A percentile compares a stretch with the other conserved stretches of the same genome.
Conservation (phyloP, 2,329 filamentous ascomycete genomes). For the Venturia nashicola region DNA sequence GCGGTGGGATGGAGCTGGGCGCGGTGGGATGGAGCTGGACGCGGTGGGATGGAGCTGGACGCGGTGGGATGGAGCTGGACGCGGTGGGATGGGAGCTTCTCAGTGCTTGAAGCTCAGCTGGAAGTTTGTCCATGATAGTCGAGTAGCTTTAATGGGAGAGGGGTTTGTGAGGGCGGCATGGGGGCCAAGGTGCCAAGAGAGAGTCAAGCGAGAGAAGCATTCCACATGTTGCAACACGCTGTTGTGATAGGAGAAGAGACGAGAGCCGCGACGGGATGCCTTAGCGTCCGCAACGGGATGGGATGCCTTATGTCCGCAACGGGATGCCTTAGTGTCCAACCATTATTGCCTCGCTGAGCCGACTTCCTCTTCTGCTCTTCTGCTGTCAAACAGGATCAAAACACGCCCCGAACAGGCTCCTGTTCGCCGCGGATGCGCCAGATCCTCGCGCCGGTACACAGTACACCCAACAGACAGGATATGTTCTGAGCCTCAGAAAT, state of each 20-base stretch:
- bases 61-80: background rate
- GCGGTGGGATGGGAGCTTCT: background rate
- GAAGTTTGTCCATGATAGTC: background rate
- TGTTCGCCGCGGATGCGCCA: too few species aligned
- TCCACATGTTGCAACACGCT: background rate
- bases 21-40: background rate
- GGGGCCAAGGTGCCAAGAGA: background rate
- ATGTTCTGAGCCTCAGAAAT: too few species aligned
- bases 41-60: background rate
- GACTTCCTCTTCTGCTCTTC: background rate
- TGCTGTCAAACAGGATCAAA: too few species aligned
- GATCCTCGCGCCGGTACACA: too few species aligned
- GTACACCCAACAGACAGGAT: too few species aligned
- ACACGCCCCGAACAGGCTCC: too few species aligned
- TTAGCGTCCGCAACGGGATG: background rate
- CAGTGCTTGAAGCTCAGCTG: background rate
- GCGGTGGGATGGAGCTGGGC: background rate
- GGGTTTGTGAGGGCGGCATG: too few species aligned
- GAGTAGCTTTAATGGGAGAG: too few species aligned
- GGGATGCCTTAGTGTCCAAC: too few species aligned
- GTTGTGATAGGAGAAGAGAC: background rate
- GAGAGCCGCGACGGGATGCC: too few species aligned
- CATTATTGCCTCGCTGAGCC: background rate
- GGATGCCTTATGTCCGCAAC: background rate
- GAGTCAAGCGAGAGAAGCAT: background rate